phyloP scores from a whole-genome alignment of 495 filamentous ascomycete species.

The Hypoxylon subgilvum region DNA sequence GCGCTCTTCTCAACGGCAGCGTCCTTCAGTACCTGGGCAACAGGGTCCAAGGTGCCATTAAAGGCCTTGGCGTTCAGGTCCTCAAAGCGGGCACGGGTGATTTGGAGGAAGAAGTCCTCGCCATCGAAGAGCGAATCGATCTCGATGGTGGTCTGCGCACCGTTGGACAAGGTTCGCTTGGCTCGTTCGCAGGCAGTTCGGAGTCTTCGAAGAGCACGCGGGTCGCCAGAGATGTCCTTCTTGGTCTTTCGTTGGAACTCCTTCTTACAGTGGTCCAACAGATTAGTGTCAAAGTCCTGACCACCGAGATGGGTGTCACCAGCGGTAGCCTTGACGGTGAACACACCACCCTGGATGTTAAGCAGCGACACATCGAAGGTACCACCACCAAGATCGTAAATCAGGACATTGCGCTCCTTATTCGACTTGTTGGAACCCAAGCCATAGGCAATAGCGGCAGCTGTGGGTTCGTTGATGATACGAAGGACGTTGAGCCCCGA shows the following conservation, averaged over 20 bases:
- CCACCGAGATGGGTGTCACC: constrained; percentile 99
- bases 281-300: constrained; percentile 98
- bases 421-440: constrained; percentile 88
- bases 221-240: constrained; percentile 82
- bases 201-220: constrained; percentile 96
- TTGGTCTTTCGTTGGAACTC: constrained; percentile 93
- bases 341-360: constrained; percentile 99
- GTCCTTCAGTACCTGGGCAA: constrained; percentile 98
- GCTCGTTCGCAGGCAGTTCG: constrained; percentile 99
- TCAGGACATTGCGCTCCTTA: constrained; percentile 98
- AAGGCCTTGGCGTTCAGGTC: constrained; percentile 98
- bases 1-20: constrained; percentile 91
- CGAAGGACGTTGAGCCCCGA: constrained; percentile 96
- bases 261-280: constrained; percentile 93
- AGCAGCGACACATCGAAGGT: constrained; percentile 99
- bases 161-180: constrained; percentile 96
- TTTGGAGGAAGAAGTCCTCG: constrained; percentile 97
- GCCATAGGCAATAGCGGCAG: constrained; percentile 96
- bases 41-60: constrained; percentile 93
- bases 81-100: constrained; percentile 99
- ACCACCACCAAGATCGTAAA: constrained; percentile 99
- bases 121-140: constrained; percentile 99
- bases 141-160: constrained; percentile 96
- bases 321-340: constrained; percentile 97
- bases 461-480: constrained; percentile 99